Percentiles rank a stretch among this genome's conserved stretches.
Evolutionary conservation across 306 rosid species (phyloP).

Genomic region (Astragalus glycyphyllos): DNA sequence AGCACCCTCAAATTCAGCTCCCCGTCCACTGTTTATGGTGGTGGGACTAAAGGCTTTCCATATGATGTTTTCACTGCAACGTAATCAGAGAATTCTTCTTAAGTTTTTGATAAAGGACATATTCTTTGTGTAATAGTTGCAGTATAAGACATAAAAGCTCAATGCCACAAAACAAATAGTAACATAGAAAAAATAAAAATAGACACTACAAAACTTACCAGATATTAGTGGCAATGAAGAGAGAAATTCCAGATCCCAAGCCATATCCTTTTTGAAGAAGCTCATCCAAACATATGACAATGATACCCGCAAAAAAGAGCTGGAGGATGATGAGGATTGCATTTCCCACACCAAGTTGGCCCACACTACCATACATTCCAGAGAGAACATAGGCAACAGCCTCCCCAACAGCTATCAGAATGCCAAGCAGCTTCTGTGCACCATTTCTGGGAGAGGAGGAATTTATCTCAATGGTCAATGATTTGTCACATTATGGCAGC

Average conservation of each 20-base stretch:
- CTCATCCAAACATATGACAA: constrained; percentile 94
- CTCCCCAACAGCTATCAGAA: constrained; percentile 93
- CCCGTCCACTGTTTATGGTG: constrained; percentile 94
- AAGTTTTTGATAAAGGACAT: no score
- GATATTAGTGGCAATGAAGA: constrained; percentile 93
- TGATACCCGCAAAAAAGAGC: constrained; percentile 93
- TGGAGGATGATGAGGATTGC: constrained; percentile 89
- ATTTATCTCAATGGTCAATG: constrained; percentile 5
- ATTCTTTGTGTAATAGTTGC: no score
- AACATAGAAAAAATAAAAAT: no score
- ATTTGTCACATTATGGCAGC: no score
- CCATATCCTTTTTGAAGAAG: constrained; percentile 99
- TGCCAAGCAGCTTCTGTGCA: constrained; percentile 89
- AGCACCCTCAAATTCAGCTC: constrained; percentile 97
- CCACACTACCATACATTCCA: constrained; percentile 96
- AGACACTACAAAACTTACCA: no score
- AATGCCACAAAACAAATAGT: no score
- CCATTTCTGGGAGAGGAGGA: constrained; percentile 65
- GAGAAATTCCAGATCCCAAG: constrained; percentile 97
- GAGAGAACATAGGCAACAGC: constrained; percentile 98
- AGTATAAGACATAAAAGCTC: no score
- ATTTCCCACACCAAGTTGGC: constrained; percentile 97
- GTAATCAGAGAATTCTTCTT: no score
- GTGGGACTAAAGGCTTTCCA: constrained; percentile 99
- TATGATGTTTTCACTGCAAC: constrained; percentile 81